Evolutionary conservation across 106 monocot species (phyloP).

Genomic region (Dendrobium nobile): DNA sequence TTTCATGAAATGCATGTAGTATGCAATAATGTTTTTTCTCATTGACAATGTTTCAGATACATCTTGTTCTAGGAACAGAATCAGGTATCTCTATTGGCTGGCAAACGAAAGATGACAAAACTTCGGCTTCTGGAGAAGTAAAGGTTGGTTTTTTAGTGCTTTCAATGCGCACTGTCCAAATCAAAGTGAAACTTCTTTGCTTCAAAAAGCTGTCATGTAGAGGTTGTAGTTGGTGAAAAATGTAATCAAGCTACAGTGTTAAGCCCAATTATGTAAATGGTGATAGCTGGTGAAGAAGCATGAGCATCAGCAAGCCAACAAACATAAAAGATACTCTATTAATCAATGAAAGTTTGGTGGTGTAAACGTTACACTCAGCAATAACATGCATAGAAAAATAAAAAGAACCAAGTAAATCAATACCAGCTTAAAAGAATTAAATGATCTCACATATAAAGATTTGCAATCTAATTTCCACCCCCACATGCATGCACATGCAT

Average conservation of each 20-base stretch:
- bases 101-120: slow-evolving; percentile 96
- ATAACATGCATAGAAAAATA: background rate
- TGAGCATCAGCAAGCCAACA: too few species aligned
- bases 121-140: slow-evolving; percentile 76
- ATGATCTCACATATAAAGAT: background rate
- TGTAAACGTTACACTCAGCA: background rate
- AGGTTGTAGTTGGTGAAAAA: background rate
- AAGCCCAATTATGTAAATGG: background rate
- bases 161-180: background rate
- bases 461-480: background rate
- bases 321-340: background rate
- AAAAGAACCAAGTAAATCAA: background rate
- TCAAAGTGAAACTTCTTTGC: background rate
- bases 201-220: background rate
- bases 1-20: background rate
- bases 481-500: background rate
- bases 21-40: background rate
- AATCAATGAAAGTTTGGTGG: background rate
- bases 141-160: slow-evolving; percentile 45
- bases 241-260: background rate
- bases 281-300: too few species aligned
- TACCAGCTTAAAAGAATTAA: background rate
- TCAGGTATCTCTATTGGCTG: slow-evolving; percentile 81
- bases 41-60: slow-evolving; percentile 49
- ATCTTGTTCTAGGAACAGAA: slow-evolving; percentile 88